Base-by-base conservation (phyloP, 179 eudicot species). In the Silene coronaria region DNA sequence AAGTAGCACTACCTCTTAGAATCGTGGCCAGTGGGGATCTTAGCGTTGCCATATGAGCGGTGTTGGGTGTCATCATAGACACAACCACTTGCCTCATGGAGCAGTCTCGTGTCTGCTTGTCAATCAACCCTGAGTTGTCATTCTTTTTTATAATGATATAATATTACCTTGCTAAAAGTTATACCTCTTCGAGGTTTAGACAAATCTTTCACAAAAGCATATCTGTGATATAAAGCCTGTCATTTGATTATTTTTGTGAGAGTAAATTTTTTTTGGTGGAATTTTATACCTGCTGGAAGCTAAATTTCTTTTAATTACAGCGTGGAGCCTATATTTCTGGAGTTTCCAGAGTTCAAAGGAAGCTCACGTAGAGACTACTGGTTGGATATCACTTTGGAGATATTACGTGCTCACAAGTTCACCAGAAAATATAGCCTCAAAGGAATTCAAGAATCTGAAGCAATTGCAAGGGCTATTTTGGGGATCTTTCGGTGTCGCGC, bases 311-410 rank as follows among this genome's bases (percentile, higher is more conserved):
- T 70, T 69, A 78, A 76, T 74, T 85, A 80, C 89, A 91, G 97
- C 73, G 59, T 79, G 73, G 98, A 93, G 76, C 91, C 97, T 75
- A 86, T 91, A 59, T 86, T 84, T 73, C 74, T 93, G 68, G 98
- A 91, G 83, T 93, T 93, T 80, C 97, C 97, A 68, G 97, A 93
- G 83, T 91, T 93, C 75, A 93, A 90, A 83, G 89, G 98, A 80
- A 86, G 85, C 73, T 88, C 91, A 26, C 81, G 97, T 60, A 88
- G 98, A 64, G 97, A 91, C 84, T 91, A 87, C 84, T 93, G 97
- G 98, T 85, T 93, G 85, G 91, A 90, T 82, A 75, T 88, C 69
- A 81, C 84, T 69, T 85, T 89, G 67, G 98, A 93, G 80, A 84
- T 93, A 78, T 73, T 88, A 67, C 86, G 77, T 67, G 90, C 85